These are phyloP conservation scores for Phytopythium aichiense DNA, from an alignment of 352 stramenopile species.

Conservation along the genomic window DNA sequence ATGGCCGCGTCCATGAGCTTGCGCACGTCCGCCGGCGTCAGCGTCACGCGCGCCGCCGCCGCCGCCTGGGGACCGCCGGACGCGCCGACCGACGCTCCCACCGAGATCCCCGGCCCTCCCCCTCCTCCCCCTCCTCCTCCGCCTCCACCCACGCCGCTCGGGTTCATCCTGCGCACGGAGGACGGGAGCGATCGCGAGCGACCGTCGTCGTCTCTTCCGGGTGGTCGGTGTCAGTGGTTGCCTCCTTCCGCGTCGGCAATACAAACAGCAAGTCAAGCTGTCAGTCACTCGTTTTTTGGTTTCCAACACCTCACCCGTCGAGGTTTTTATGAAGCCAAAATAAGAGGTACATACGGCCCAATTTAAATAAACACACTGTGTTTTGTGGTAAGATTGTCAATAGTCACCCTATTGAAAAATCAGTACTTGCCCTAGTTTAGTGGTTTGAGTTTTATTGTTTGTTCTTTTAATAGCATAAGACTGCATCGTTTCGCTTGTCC, in stretches of 20 bases:
- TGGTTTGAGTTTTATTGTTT: no score
- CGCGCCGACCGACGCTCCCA: not conserved
- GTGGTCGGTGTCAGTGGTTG: not conserved
- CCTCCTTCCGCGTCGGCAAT: not conserved
- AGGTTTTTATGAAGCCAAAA: no score
- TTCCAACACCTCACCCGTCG: no score
- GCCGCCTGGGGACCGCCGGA: not conserved
- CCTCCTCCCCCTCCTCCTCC: not conserved
- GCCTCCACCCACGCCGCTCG: not conserved
- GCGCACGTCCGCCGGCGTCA: slow-evolving; percentile 67
- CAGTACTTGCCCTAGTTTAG: no score
- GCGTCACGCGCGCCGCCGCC: slow-evolving; percentile 15
- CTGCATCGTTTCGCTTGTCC: no score
- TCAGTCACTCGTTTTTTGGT: not conserved
- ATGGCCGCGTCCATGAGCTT: slow-evolving; percentile 83
- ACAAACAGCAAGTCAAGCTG: not conserved
- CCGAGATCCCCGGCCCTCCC: not conserved
- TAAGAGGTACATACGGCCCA: no score
- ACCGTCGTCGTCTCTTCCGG: no score
- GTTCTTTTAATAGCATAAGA: no score
- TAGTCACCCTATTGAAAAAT: no score
- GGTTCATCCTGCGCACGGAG: not conserved
- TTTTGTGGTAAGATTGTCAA: no score
- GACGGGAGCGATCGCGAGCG: not conserved
- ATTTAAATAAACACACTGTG: no score